A percentile compares a stretch with the other conserved stretches of the same genome.
phyloP scores from a whole-genome alignment of 1,284 basidiomycete genomes.

The Takashimella tepidaria region DNA sequence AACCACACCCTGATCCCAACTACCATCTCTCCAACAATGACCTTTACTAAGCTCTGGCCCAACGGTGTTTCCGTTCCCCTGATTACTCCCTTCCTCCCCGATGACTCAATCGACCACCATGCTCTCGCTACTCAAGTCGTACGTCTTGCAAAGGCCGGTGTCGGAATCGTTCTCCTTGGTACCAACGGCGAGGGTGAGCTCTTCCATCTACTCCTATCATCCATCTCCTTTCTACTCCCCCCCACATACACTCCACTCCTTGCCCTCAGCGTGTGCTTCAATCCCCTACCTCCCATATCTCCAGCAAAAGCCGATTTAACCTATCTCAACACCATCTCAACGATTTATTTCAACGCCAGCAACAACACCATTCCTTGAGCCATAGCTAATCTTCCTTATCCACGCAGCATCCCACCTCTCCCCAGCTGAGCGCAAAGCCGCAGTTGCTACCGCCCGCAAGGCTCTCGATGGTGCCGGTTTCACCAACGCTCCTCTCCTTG shows the following conservation, averaged over 20 bases:
- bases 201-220: not conserved
- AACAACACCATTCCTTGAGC: no score
- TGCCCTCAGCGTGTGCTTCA: not conserved
- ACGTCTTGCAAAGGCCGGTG: constrained; percentile 47
- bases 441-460: constrained; percentile 62
- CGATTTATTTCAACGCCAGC: no score
- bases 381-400: not conserved
- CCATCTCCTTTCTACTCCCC: not conserved
- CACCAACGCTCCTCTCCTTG: constrained; percentile 64
- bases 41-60: constrained; percentile 22
- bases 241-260: not conserved
- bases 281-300: no score
- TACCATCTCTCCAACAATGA: constrained; percentile 4
- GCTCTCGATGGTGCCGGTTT: constrained; percentile 71
- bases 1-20: constrained; percentile 2
- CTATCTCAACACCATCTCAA: no score
- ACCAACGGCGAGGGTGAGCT: constrained; percentile 50
- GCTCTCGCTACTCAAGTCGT: constrained; percentile 49
- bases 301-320: no score
- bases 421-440: constrained; percentile 60
- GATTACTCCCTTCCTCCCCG: constrained; percentile 48
- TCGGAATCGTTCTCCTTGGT: constrained; percentile 49
- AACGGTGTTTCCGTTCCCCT: constrained; percentile 49
- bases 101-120: constrained; percentile 44
- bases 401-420: constrained; percentile 57